A percentile compares a stretch with the other conserved stretches of the same genome.
Evolutionary conservation across 192 early-diverging fungal genomes (phyloP).

Genomic region (Gryganskiella cystojenkinii): DNA sequence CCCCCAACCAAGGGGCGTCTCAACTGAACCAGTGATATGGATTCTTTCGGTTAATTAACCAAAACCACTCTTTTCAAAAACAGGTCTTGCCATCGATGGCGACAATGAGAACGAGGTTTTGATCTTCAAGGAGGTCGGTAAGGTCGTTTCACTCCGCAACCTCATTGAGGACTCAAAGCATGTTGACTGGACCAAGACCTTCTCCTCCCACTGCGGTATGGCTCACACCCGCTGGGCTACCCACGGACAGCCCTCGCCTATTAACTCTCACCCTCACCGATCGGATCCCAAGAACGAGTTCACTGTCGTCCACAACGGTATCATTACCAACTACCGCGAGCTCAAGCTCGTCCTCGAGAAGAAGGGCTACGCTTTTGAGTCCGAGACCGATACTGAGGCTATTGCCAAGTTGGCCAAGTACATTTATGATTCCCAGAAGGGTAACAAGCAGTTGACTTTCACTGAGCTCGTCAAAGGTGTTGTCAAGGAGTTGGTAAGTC

Average conservation of each 20-base stretch:
- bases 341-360: slow-evolving; percentile 93
- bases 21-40: too few relatives aligned
- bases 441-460: slow-evolving; percentile 81
- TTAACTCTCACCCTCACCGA: slow-evolving; percentile 97
- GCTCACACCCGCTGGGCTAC: slow-evolving; percentile 99
- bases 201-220: slow-evolving; percentile 89
- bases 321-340: slow-evolving; percentile 99
- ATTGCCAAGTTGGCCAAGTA: slow-evolving; percentile 99
- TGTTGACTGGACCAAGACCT: slow-evolving; percentile 80
- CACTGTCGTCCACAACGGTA: slow-evolving; percentile 97
- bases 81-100: slow-evolving; percentile 90
- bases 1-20: too few relatives aligned
- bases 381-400: slow-evolving; percentile 98
- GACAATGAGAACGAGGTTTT: slow-evolving; percentile 72
- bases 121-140: slow-evolving; percentile 93
- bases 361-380: slow-evolving; percentile 96
- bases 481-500: slow-evolving; percentile 90
- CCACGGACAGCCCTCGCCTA: slow-evolving; percentile 92
- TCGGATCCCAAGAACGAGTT: slow-evolving; percentile 89
- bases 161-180: slow-evolving; percentile 75
- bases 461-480: slow-evolving; percentile 95
- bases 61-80: neutral
- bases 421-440: slow-evolving; percentile 93
- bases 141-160: slow-evolving; percentile 85
- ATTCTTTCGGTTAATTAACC: too few relatives aligned